Evolutionary conservation across 345 rosid genomes (phyloP).

Genomic region (Linum tenue): DNA sequence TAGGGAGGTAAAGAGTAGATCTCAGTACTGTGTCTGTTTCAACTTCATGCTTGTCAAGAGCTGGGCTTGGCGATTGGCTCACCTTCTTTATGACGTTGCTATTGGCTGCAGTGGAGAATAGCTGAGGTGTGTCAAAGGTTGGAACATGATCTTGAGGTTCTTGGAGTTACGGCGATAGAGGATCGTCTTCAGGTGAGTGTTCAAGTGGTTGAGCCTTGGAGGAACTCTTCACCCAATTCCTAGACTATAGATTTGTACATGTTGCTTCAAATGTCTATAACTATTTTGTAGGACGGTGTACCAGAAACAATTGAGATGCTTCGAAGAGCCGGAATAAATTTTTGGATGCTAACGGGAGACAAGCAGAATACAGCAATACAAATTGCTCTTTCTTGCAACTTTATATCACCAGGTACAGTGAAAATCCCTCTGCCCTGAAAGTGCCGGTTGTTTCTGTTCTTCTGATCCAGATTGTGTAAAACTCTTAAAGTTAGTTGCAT

Average conservation of each 20-base stretch:
- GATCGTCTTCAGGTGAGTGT: slow-evolving; percentile 79
- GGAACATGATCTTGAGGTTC: slow-evolving; percentile 78
- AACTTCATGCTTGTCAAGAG: not conserved
- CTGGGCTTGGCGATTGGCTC: slow-evolving; percentile 12
- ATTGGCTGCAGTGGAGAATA: slow-evolving; percentile 75
- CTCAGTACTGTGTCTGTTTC: slow-evolving; percentile 3
- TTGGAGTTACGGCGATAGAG: slow-evolving; percentile 94
- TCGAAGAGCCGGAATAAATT: slow-evolving; percentile 91
- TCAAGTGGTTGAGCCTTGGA: slow-evolving; percentile 4
- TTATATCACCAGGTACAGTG: slow-evolving; percentile 80
- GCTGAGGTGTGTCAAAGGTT: slow-evolving; percentile 89
- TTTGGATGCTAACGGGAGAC: slow-evolving; percentile 99
- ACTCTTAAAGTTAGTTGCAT: too few species aligned
- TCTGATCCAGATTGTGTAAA: not conserved
- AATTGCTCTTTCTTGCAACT: slow-evolving; percentile 96
- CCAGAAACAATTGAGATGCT: slow-evolving; percentile 90
- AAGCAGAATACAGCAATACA: slow-evolving; percentile 96
- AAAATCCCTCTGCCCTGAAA: not conserved
- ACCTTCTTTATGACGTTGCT: slow-evolving; percentile 20
- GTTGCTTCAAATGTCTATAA: not conserved
- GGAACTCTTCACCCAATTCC: slow-evolving; percentile 7
- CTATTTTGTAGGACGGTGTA: slow-evolving; percentile 74
- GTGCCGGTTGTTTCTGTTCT: not conserved
- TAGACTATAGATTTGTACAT: slow-evolving; percentile 8
- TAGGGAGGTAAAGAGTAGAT: slow-evolving; percentile 71